Evolutionary conservation across 2,329 filamentous ascomycete species (phyloP), one percentile per base, ranked within the genome.

Genomic region (Aspergillus vadensis): DNA sequence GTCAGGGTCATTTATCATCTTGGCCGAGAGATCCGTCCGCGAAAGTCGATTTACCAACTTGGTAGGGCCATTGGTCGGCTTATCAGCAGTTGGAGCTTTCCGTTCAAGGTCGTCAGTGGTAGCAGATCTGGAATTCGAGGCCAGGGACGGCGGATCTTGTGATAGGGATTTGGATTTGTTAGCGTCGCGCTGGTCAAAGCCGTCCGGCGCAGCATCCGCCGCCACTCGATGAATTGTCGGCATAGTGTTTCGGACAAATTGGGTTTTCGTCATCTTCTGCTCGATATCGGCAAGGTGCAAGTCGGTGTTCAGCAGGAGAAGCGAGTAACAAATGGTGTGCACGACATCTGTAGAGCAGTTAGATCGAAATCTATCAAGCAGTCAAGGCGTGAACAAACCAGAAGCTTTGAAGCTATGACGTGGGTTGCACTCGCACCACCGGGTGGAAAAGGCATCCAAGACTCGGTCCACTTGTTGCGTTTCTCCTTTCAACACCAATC

Each of bases 381-480:
- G 19, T 21, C 3, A 58, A 19, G 39, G 2, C 32, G 12, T 55
- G 38, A 39, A 76, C 87, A 78, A 82, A 93, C 91, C 91, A 67
- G 83, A 86, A 58, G 90, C 87, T 77, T 95, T 97, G 83, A 98
- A 99, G 14, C 94, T 93, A 76, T 99, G 92, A 47, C 88, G 89
- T 0, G 91, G 86, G 73, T 99, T 99, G 81, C 93, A 97, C 67
- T 91, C 86, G 74, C 92, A 97, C 95, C 95, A 99, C 63, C 94
- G 84, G 65, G 87, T 88, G 3, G 95, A 91, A 69, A 98, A 94
- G 19, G 91, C 89, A 69, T 96, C 91, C 64, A 99, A 80, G 61
- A 99, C 94, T 36, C 95, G 90, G 74, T 99, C 95, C 19, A 99
- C 91, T 76, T 99, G 94, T 77, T 99, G 95, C 2, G 93, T 96